Evolutionary conservation across 75 land plant species (phyloP).

Genomic region (Chamaecyparis obtusa): DNA sequence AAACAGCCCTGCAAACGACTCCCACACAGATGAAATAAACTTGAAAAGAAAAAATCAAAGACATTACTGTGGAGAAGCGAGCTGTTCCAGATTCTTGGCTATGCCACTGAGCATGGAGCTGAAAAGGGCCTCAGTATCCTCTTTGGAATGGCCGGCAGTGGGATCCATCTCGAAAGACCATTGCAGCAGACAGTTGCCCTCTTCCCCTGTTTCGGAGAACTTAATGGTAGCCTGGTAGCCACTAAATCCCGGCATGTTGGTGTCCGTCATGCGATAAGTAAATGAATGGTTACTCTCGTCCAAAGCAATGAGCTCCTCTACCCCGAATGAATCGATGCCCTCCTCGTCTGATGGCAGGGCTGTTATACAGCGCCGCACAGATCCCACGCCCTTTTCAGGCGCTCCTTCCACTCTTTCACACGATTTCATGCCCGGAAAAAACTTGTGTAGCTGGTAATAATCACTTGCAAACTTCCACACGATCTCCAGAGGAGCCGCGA

Average conservation of each 20-base stretch:
- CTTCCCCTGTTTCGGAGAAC: conserved; percentile 1
- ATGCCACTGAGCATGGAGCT: conserved; percentile 8
- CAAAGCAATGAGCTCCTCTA: neutral
- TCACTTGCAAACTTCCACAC: conserved; percentile 5
- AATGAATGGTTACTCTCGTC: conserved; percentile 15
- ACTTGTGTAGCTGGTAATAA: conserved; percentile 35
- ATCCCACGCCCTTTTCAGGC: neutral
- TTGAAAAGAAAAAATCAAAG: no score
- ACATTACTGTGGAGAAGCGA: neutral
- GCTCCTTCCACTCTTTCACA: conserved; percentile 26
- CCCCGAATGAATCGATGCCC: neutral
- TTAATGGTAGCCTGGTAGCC: conserved; percentile 24
- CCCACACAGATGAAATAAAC: no score
- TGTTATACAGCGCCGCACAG: neutral
- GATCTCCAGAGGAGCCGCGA: conserved; percentile 11
- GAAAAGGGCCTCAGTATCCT: conserved; percentile 11
- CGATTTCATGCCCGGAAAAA: conserved; percentile 26
- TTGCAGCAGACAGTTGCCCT: conserved; percentile 13
- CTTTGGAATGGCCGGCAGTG: conserved; percentile 15
- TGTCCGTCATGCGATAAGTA: conserved; percentile 30
- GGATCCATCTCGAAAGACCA: conserved; percentile 21
- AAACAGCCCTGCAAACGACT: no score
- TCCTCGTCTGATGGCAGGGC: neutral
- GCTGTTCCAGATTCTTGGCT: conserved; percentile 22
- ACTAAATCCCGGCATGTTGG: conserved; percentile 27